A percentile compares a stretch with the other conserved stretches of the same genome.
These are phyloP conservation scores for Chaetomium globosum DNA, from an alignment of 2,329 filamentous ascomycete genomes.

Conservation along the genomic window DNA sequence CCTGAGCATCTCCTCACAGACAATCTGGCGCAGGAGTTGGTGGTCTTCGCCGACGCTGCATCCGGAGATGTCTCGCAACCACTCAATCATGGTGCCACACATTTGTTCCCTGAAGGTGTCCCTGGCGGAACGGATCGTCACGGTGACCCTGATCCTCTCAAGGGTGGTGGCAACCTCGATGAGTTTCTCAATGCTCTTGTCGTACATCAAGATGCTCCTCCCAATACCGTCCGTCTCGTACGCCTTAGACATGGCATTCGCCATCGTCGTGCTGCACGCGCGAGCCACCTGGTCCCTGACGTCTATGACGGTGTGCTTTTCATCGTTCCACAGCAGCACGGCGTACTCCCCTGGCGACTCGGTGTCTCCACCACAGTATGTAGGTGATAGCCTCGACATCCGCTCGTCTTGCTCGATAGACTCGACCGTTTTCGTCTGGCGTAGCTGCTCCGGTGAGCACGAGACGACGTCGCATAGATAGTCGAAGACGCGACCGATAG, in stretches of 20 bases:
- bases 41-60: constrained; percentile 82
- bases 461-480: constrained; percentile 98
- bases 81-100: constrained; percentile 97
- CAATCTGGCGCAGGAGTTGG: constrained; percentile 73
- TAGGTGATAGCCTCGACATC: constrained; percentile 72
- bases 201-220: constrained; percentile 79
- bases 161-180: constrained; percentile 80
- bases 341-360: constrained; percentile 75
- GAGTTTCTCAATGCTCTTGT: constrained; percentile 70
- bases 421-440: constrained; percentile 79
- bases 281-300: constrained; percentile 87
- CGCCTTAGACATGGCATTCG: constrained; percentile 72
- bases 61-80: constrained; percentile 89
- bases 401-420: constrained; percentile 81
- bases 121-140: constrained; percentile 88
- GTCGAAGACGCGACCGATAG: constrained; percentile 81
- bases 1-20: constrained; percentile 90
- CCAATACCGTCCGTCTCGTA: constrained; percentile 89
- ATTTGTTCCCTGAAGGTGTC: constrained; percentile 98
- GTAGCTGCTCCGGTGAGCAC: constrained; percentile 92
- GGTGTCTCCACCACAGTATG: constrained; percentile 71
- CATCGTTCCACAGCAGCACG: constrained; percentile 93
- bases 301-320: constrained; percentile 94
- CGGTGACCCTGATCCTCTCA: constrained; percentile 93
- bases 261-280: constrained; percentile 74